Conservation (phyloP, 1,139 yeast species). For the Yamadazyma epiphylla region DNA sequence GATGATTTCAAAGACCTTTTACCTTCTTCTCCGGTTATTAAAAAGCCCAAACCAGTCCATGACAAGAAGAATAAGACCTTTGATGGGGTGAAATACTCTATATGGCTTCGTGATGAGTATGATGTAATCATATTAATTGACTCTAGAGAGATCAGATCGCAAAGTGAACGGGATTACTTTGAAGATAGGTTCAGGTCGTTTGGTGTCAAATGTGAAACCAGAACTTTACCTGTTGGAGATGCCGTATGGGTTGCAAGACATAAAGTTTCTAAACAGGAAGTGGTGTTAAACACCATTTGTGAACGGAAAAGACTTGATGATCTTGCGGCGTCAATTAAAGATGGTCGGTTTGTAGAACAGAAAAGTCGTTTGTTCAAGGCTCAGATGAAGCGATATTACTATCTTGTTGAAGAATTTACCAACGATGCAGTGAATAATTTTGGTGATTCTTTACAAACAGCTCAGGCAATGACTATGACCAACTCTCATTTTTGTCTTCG, state of each 20-base stretch:
- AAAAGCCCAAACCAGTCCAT: conserved; percentile 16
- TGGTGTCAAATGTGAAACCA: conserved; percentile 51
- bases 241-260: conserved; percentile 84
- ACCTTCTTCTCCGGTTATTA: conserved; percentile 8
- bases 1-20: conserved; percentile 11
- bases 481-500: conserved; percentile 65
- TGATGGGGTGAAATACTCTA: conserved; percentile 27
- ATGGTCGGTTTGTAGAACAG: conserved; percentile 87
- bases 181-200: conserved; percentile 46
- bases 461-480: conserved; percentile 69
- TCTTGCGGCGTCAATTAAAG: conserved; percentile 74
- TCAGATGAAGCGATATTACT: conserved; percentile 64
- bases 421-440: conserved; percentile 24
- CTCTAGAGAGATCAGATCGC: conserved; percentile 71
- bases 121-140: conserved; percentile 68
- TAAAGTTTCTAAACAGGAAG: conserved; percentile 52
- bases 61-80: conserved; percentile 20
- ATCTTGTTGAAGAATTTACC: conserved; percentile 79
- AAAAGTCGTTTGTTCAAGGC: conserved; percentile 69
- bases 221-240: conserved; percentile 79
- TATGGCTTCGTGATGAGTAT: conserved; percentile 42
- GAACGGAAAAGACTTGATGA: conserved; percentile 92
- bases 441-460: conserved; percentile 51
- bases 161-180: conserved; percentile 62
- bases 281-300: conserved; percentile 71